Evolutionary conservation across 108 stramenopile genomes (phyloP), one percentile per base, ranked within the genome.

Genomic region (Poteriospumella lacustris): DNA sequence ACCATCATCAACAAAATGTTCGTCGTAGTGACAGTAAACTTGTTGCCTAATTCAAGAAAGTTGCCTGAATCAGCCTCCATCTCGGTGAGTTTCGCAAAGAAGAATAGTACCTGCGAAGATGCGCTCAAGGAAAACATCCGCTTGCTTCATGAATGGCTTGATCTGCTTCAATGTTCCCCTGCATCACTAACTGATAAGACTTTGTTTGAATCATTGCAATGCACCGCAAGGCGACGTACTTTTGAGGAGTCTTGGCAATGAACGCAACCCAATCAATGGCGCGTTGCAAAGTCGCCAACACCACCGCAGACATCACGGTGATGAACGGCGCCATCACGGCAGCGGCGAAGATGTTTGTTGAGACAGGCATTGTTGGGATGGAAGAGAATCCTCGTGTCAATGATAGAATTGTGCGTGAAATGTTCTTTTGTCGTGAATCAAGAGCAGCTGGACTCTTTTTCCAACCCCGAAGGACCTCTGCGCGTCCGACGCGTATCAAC

Each of bases 1-100:
- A 73, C 47, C 40, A 34, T 24, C 70, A 73, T 73, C 40, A 73
- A 34, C 12, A 73, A 38, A 5, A 73, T 56, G 31, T 73, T 73
- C 5, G 70, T 73, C 3, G 70, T 3, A 12, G 36, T 73, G 31
- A 73, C 33, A 44, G 70, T 34, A 52, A 73, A 52, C 47, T 73
- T 73, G 70, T 33, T 33, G 19, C 64, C 64, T 67, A 67, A 19
- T 19, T 31, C 12, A 9, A 9, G 31, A 67, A 9, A 67, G 12
- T 15, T 67, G 40, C 64, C 9, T 67, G 36, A 67, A 52, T 9
- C 9, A 52, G 47, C 19, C 47, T 52, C 47, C 19, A 19, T 52
- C 19, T 52, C 47, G 19, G 64, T 67, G 12, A 15, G 19, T 67
- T 40, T 67, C 47, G 19, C 15, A 15, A 9, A 52, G 19, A 9